A percentile compares a stretch with the other conserved stretches of the same genome.
phyloP scores from a whole-genome alignment of 2,329 filamentous ascomycete genomes.

The Penicillium brevicompactum region DNA sequence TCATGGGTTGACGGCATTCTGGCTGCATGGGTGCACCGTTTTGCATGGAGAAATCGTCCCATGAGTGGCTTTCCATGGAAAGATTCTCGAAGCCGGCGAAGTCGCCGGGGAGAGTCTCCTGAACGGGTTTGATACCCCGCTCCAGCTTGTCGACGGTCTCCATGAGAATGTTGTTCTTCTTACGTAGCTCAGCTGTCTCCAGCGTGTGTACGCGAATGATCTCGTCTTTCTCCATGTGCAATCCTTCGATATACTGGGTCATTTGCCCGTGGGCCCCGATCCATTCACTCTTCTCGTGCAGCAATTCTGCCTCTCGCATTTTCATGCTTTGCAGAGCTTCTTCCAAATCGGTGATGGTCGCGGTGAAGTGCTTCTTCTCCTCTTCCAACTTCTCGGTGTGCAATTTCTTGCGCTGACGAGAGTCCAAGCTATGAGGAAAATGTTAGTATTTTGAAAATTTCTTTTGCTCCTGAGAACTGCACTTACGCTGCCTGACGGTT shows the following conservation, averaged over 20 bases:
- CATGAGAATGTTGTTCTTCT: constrained; percentile 85
- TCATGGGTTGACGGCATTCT: constrained; percentile 30
- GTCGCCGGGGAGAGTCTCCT: constrained; percentile 61
- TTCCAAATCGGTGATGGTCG: constrained; percentile 75
- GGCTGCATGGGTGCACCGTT: constrained; percentile 56
- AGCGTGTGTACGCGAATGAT: constrained; percentile 85
- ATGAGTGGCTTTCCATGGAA: constrained; percentile 72
- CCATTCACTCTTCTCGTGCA: constrained; percentile 63
- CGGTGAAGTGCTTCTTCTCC: constrained; percentile 90
- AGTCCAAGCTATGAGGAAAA: constrained; percentile 71
- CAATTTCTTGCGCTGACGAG: constrained; percentile 95
- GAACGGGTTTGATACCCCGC: constrained; percentile 40
- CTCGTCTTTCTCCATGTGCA: constrained; percentile 88
- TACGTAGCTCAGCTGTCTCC: constrained; percentile 87
- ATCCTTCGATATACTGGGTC: constrained; percentile 71
- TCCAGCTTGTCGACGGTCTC: constrained; percentile 56
- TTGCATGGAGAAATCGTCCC: constrained; percentile 81
- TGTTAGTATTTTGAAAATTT: background rate
- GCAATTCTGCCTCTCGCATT: constrained; percentile 56
- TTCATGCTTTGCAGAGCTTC: constrained; percentile 72
- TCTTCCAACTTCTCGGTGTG: constrained; percentile 96
- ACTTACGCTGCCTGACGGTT: constrained; percentile 97
- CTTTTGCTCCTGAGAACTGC: constrained; percentile 6
- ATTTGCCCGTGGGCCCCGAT: constrained; percentile 73
- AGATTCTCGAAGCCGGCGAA: constrained; percentile 84